phyloP scores from a whole-genome alignment of 352 stramenopile species.

The Aphanomyces invadans region DNA sequence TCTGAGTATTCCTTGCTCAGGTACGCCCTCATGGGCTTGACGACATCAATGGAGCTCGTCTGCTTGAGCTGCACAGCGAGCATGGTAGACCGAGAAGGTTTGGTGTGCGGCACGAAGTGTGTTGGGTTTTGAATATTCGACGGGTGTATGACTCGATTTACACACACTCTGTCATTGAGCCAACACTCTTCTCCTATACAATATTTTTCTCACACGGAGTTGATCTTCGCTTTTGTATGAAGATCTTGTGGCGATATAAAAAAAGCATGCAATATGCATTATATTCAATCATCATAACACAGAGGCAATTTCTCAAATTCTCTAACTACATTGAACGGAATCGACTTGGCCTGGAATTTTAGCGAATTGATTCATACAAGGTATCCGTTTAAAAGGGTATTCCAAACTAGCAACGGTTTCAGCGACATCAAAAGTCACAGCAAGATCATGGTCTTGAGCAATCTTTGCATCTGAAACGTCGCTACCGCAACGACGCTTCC shows the following conservation, averaged over 20 bases:
- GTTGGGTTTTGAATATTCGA: neutral
- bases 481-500: no score
- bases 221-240: neutral
- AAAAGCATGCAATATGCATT: neutral
- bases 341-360: neutral
- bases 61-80: conserved; percentile 18
- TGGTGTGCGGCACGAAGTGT: neutral
- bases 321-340: neutral
- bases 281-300: neutral
- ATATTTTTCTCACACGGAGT: no score
- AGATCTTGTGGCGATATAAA: neutral
- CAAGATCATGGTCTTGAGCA: conserved; percentile 2
- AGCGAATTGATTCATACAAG: neutral
- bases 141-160: neutral
- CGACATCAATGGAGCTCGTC: conserved; percentile 7
- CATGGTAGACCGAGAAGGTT: neutral
- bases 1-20: conserved; percentile 58
- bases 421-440: neutral
- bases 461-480: conserved; percentile 5
- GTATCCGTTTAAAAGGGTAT: neutral
- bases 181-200: neutral
- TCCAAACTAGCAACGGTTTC: neutral
- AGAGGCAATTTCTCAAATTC: neutral
- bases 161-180: neutral
- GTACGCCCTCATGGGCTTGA: conserved; percentile 49